Evolutionary conservation across 306 rosid species (phyloP).

Genomic region (Vigna reflexopilosa): DNA sequence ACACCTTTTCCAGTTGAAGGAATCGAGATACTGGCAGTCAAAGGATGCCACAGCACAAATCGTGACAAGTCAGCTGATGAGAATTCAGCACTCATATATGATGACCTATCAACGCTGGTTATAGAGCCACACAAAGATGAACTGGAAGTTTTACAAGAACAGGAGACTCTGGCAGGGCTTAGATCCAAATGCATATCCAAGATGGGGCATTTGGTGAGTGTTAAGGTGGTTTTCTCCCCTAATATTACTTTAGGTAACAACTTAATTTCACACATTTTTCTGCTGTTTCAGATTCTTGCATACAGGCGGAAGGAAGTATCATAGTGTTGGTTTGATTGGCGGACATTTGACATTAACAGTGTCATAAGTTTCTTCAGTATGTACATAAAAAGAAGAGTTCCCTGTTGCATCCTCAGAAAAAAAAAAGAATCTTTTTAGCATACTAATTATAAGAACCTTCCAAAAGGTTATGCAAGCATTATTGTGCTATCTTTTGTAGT

Average conservation of each 20-base stretch:
- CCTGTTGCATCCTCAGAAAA: constrained; percentile 29
- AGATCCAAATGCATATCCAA: constrained; percentile 62
- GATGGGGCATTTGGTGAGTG: constrained; percentile 73
- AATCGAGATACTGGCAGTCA: constrained; percentile 73
- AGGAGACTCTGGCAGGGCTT: constrained; percentile 74
- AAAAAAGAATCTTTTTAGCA: neutral
- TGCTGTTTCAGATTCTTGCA: constrained; percentile 77
- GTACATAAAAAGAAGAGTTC: constrained; percentile 38
- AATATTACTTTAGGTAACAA: neutral
- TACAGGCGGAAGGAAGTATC: constrained; percentile 66
- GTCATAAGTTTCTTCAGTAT: constrained; percentile 25
- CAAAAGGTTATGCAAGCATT: constrained; percentile 34
- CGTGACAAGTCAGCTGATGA: constrained; percentile 48
- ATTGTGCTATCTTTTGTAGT: constrained; percentile 8
- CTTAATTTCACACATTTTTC: constrained; percentile 26
- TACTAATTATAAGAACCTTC: constrained; percentile 35
- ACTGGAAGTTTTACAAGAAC: constrained; percentile 68
- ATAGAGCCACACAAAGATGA: constrained; percentile 65
- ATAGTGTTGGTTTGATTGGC: constrained; percentile 26
- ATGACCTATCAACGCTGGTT: constrained; percentile 47
- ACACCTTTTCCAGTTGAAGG: constrained; percentile 69
- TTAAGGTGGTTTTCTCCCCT: neutral
- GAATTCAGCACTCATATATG: constrained; percentile 12
- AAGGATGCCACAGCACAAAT: constrained; percentile 45
- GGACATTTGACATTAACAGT: constrained; percentile 29